phyloP scores from a whole-genome alignment of 176 grass and related monocot species.

The Bonia amplexicaulis region DNA sequence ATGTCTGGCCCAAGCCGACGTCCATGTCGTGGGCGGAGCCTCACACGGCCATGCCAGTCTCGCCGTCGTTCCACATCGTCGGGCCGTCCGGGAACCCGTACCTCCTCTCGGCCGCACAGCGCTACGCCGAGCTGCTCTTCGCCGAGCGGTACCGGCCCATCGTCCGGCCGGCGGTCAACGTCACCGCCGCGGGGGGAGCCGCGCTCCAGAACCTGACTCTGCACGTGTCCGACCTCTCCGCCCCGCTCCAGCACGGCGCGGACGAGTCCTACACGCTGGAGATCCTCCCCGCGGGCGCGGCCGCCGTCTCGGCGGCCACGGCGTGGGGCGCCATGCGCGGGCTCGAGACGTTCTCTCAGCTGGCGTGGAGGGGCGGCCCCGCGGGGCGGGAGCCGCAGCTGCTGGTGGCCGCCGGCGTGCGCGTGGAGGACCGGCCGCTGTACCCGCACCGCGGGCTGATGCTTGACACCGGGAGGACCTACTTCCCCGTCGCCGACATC shows the following conservation, averaged over 20 bases:
- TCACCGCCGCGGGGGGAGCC: background rate
- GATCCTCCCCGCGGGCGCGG: slow-evolving; percentile 19
- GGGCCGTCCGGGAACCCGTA: slow-evolving; percentile 27
- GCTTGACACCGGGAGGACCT: slow-evolving; percentile 68
- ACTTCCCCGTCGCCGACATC: slow-evolving; percentile 66
- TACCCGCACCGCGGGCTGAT: slow-evolving; percentile 78
- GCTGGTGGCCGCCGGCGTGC: slow-evolving; percentile 47
- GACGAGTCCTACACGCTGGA: slow-evolving; percentile 76
- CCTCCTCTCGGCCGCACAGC: slow-evolving; percentile 48
- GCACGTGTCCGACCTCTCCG: slow-evolving; percentile 43
- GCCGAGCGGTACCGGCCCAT: slow-evolving; percentile 52
- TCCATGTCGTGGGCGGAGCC: slow-evolving; percentile 66
- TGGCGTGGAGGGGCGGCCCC: slow-evolving; percentile 22
- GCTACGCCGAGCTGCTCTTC: slow-evolving; percentile 67
- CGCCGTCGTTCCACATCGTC: slow-evolving; percentile 61
- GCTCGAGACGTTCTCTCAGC: slow-evolving; percentile 87
- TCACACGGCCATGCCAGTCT: slow-evolving; percentile 43
- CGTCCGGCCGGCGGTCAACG: slow-evolving; percentile 44
- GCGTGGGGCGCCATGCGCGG: slow-evolving; percentile 89
- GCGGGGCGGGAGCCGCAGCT: background rate
- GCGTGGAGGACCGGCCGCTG: slow-evolving; percentile 56
- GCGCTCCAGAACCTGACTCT: slow-evolving; percentile 31
- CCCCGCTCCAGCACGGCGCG: slow-evolving; percentile 56
- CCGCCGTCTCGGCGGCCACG: slow-evolving; percentile 46
- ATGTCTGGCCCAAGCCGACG: slow-evolving; percentile 82